Conservation (phyloP, 2,329 filamentous ascomycete genomes). For the Thelonectria rubi region DNA sequence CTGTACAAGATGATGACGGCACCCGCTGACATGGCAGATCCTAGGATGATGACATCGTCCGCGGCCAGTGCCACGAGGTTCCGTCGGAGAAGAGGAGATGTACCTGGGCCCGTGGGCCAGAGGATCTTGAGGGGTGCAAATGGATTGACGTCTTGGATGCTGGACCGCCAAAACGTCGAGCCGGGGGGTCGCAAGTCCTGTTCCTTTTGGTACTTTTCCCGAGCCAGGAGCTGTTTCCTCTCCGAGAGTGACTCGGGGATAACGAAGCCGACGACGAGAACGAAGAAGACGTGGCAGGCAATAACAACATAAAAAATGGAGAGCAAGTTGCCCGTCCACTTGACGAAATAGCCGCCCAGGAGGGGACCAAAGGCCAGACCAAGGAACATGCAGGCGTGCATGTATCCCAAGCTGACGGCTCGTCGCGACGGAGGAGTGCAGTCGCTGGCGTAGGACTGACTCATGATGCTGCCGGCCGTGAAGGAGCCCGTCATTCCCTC, state of each 20-base stretch:
- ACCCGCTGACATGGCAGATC: slow-evolving; percentile 81
- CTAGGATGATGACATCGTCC: slow-evolving; percentile 84
- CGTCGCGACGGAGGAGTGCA: slow-evolving; percentile 83
- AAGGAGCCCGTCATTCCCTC: slow-evolving; percentile 92
- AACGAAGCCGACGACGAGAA: slow-evolving; percentile 73
- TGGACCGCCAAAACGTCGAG: slow-evolving; percentile 43
- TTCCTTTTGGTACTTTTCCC: slow-evolving; percentile 69
- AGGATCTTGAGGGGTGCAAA: slow-evolving; percentile 81
- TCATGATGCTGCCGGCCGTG: slow-evolving; percentile 78
- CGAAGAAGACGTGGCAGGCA: slow-evolving; percentile 76
- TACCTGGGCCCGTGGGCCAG: slow-evolving; percentile 74
- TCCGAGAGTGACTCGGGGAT: slow-evolving; percentile 87
- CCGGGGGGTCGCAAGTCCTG: slow-evolving; percentile 48
- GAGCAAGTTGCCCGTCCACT: slow-evolving; percentile 76
- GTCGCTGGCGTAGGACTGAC: slow-evolving; percentile 88
- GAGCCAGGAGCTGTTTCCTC: slow-evolving; percentile 74
- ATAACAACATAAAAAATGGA: slow-evolving; percentile 87
- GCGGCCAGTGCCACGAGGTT: slow-evolving; percentile 85
- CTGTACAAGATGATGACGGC: slow-evolving; percentile 87
- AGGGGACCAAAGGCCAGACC: slow-evolving; percentile 91
- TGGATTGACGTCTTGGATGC: slow-evolving; percentile 67
- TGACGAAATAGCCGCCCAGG: slow-evolving; percentile 80
- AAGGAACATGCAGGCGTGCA: slow-evolving; percentile 87
- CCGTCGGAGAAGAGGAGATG: slow-evolving; percentile 67
- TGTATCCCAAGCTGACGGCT: slow-evolving; percentile 85